Percentiles rank a stretch among this genome's conserved stretches.
Evolutionary conservation across 331 rosid species (phyloP).

Genomic region (Quercus tomentella): DNA sequence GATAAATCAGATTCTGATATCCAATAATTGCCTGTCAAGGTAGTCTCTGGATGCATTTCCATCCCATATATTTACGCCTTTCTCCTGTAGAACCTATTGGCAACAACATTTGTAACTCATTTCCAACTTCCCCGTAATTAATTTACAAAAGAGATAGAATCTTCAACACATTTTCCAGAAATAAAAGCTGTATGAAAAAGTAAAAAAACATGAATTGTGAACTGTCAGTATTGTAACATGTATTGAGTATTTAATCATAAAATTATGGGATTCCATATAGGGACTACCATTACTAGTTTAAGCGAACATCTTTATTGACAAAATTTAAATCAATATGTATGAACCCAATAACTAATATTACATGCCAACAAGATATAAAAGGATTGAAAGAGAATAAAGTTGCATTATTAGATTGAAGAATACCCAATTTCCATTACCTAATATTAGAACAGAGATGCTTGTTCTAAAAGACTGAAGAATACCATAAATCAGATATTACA

Average conservation of each 20-base stretch:
- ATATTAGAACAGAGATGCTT: neutral
- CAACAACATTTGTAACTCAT: neutral
- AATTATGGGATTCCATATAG: neutral
- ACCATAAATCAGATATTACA: neutral
- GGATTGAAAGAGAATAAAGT: neutral
- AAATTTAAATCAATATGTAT: neutral
- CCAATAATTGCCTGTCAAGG: slow-evolving; percentile 43
- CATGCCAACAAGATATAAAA: neutral
- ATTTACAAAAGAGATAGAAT: neutral
- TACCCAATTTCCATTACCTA: no score
- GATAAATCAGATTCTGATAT: neutral
- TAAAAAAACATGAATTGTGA: neutral
- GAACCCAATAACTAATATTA: neutral
- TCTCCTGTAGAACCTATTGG: slow-evolving; percentile 51
- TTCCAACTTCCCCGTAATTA: neutral
- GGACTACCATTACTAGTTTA: neutral
- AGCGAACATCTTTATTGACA: neutral
- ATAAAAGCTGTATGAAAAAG: neutral
- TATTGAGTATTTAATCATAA: neutral
- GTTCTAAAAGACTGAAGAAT: neutral
- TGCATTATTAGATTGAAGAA: neutral
- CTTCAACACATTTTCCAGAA: neutral
- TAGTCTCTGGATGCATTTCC: slow-evolving; percentile 58
- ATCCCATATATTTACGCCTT: slow-evolving; percentile 53
- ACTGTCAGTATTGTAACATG: neutral